Evolutionary conservation across 495 filamentous ascomycete species (phyloP), one percentile per base, ranked within the genome.

Genomic region (Penicillium robsamsonii): DNA sequence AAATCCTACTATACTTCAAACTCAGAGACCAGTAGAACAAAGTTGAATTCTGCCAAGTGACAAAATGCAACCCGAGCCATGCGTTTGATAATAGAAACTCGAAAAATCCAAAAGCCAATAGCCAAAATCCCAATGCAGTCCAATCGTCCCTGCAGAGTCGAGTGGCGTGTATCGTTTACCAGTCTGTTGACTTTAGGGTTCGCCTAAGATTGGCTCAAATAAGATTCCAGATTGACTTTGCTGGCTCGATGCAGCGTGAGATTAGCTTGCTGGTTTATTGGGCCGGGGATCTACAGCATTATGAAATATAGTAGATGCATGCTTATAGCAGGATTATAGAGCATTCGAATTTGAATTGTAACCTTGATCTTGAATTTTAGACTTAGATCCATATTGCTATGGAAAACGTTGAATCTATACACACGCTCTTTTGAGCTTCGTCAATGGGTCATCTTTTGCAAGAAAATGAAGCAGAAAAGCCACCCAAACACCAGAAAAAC

Each of bases 1-100:
- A 35, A 25, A 5, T 29, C n/a, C 27, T 47, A 29, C 44, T 46
- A 30, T 29, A 30, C 2, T 2, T 20, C 27, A 18, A n/a, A 42
- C n/a, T 22, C 49, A 27, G 40, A 9, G 35, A 15, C 45, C 42
- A 45, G 48, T 42, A 47, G 25, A 55, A 25, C 24, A 42, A 55
- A 48, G 44, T 48, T 15, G 42, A 49, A 48, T 9, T 7, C 12
- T 5, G 22, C 18, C 22, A 0, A 4, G 15, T 30, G 42, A 31
- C 30, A 8, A 54, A 30, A 49, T 42, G 45, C 25, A 56, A 43
- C 37, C 17, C 13, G 1, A 17, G 33, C 47, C 52, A 55, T 46
- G 47, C 15, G 6, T n/a, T 33, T 55, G 41, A 33, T 55, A 20
- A 55, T 48, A 55, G 33, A 37, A n/a, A 0, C 3, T n/a, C n/a